Conservation (phyloP, 495 filamentous ascomycete genomes). For the Penicillium steckii region DNA sequence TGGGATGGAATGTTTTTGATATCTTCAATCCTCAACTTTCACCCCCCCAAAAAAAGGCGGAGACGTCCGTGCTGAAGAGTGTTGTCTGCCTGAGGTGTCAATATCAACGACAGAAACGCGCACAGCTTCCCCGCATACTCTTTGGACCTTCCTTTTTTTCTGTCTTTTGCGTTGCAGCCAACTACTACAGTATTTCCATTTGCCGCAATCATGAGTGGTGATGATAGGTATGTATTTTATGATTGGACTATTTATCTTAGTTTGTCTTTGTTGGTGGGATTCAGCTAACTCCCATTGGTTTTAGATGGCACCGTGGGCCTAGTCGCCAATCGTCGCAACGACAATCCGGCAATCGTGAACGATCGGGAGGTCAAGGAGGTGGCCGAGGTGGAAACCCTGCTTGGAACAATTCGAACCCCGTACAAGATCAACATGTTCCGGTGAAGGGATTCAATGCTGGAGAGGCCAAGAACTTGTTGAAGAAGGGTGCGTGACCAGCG, state of each 20-base stretch:
- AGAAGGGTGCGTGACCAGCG: conserved; percentile 29
- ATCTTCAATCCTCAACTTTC: no score
- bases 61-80: conserved; percentile 8
- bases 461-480: conserved; percentile 44
- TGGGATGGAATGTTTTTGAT: conserved; percentile 11
- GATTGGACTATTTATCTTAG: no score
- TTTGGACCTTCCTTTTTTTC: background rate
- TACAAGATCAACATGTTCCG: conserved; percentile 44
- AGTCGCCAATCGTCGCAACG: conserved; percentile 42
- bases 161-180: background rate
- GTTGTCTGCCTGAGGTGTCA: conserved; percentile 21
- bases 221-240: conserved; percentile 41
- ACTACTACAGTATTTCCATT: background rate
- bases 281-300: conserved; percentile 9
- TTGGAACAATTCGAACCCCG: conserved; percentile 26
- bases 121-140: conserved; percentile 26
- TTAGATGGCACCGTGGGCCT: conserved; percentile 44
- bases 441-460: conserved; percentile 48
- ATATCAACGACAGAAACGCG: conserved; percentile 11
- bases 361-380: conserved; percentile 25
- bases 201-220: conserved; percentile 35
- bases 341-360: conserved; percentile 27
- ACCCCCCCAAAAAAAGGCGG: conserved; percentile 34
- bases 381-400: conserved; percentile 30
- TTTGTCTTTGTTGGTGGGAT: no score